These are phyloP conservation scores for Haematococcus sp. DNA, from an alignment of 139 green algal genomes.

Conservation along the genomic window DNA sequence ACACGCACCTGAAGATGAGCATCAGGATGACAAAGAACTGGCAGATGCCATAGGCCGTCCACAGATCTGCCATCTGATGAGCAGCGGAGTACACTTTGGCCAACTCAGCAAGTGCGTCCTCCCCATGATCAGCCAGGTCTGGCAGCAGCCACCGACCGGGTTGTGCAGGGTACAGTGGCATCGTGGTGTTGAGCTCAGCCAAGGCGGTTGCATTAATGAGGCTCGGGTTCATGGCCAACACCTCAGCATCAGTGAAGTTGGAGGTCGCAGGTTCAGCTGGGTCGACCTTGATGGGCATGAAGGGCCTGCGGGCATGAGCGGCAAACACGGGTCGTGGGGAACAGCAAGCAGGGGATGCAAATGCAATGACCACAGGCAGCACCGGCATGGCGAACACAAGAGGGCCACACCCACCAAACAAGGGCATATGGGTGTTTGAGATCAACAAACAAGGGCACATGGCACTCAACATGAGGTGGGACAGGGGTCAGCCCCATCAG, in stretches of 20 bases:
- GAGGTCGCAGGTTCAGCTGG: background rate
- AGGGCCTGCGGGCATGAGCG: background rate
- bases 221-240: too few relatives aligned
- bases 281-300: conserved; percentile 5
- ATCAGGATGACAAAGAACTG: conserved; percentile 37
- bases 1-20: conserved; percentile 34
- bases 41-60: conserved; percentile 34
- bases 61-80: conserved; percentile 20
- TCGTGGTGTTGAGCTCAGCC: too few relatives aligned
- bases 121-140: background rate
- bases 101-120: conserved; percentile 2
- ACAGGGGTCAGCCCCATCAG: background rate
- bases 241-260: background rate
- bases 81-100: conserved; percentile 13
- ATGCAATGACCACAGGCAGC: too few relatives aligned
- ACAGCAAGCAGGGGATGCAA: too few relatives aligned
- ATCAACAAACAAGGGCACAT: too few relatives aligned
- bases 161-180: too few relatives aligned
- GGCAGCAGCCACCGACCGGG: too few relatives aligned
- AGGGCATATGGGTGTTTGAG: too few relatives aligned
- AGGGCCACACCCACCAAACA: too few relatives aligned
- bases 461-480: background rate
- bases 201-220: too few relatives aligned
- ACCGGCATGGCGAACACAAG: too few relatives aligned
- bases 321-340: too few relatives aligned